phyloP scores from a whole-genome alignment of 2,329 filamentous ascomycete species.

The Colletotrichum neosansevieriae region DNA sequence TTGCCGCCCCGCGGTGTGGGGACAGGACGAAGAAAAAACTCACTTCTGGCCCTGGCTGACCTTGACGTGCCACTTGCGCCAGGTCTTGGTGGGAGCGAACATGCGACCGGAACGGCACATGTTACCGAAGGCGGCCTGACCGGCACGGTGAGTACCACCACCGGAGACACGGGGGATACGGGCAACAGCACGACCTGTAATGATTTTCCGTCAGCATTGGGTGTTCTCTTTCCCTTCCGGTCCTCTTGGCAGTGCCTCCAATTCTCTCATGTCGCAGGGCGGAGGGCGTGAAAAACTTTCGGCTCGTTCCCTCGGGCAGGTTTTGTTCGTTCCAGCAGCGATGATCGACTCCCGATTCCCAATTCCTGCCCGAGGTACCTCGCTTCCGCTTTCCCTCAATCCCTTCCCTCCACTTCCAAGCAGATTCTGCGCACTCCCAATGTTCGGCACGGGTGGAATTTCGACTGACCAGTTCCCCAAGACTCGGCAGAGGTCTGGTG shows the following conservation, averaged over 20 bases:
- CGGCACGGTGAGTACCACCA: slow-evolving; percentile 99
- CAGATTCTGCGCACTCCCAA: neutral
- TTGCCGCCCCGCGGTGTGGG: neutral
- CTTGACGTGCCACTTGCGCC: slow-evolving; percentile 99
- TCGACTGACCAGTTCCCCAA: slow-evolving; percentile 94
- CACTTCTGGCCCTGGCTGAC: slow-evolving; percentile 98
- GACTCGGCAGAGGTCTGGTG: slow-evolving; percentile 99
- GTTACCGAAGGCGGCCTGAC: slow-evolving; percentile 99
- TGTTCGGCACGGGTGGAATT: neutral
- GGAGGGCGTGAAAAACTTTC: neutral
- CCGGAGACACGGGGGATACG: slow-evolving; percentile 99
- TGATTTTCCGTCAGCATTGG: slow-evolving; percentile 36
- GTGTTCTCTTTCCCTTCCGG: neutral
- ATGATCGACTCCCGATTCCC: slow-evolving; percentile 3
- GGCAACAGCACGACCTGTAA: slow-evolving; percentile 93
- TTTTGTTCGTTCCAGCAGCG: slow-evolving; percentile 5
- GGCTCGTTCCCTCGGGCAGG: slow-evolving; percentile 20
- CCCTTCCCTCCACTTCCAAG: neutral
- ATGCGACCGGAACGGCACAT: slow-evolving; percentile 99
- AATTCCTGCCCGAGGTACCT: slow-evolving; percentile 32
- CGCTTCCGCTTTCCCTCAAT: slow-evolving; percentile 3
- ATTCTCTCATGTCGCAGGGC: neutral
- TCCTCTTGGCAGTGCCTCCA: neutral
- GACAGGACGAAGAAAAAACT: slow-evolving; percentile 49
- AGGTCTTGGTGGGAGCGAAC: slow-evolving; percentile 99